Evolutionary conservation across 108 stramenopile species (phyloP).

Genomic region (Pseudonitzschia pungens): DNA sequence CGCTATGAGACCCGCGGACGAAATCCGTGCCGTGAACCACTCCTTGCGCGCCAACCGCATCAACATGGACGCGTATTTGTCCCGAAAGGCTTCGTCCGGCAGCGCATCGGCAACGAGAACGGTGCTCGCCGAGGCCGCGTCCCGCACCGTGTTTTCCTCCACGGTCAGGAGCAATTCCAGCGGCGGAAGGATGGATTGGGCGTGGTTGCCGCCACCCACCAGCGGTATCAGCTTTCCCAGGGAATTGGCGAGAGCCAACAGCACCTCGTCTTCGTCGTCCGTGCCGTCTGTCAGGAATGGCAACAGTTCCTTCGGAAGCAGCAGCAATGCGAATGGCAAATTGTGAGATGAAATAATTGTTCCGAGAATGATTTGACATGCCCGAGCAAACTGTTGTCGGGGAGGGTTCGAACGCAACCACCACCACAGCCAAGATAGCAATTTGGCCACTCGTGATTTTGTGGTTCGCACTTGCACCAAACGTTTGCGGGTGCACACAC

Average conservation of each 20-base stretch:
- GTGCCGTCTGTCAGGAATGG: constrained; percentile 82
- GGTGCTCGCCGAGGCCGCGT: constrained; percentile 65
- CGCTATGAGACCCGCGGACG: constrained; percentile 83
- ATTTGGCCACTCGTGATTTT: too few relatives aligned
- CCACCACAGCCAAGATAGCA: background rate
- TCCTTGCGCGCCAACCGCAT: constrained; percentile 83
- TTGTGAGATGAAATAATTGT: background rate
- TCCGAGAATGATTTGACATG: background rate
- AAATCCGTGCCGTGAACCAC: constrained; percentile 97
- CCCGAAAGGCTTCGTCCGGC: constrained; percentile 46
- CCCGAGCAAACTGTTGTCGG: too few relatives aligned
- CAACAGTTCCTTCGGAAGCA: constrained; percentile 56
- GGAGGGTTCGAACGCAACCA: background rate
- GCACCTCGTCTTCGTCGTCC: constrained; percentile 88
- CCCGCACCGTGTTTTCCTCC: constrained; percentile 77
- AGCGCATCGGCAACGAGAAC: constrained; percentile 51
- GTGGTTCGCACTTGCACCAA: too few relatives aligned
- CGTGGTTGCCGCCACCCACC: constrained; percentile 66
- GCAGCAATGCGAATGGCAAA: background rate
- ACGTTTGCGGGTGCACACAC: too few relatives aligned
- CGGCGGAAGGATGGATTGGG: constrained; percentile 71
- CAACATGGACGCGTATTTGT: constrained; percentile 82
- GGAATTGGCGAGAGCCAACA: constrained; percentile 66
- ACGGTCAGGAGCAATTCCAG: constrained; percentile 88
- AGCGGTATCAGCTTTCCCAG: constrained; percentile 62